Conservation (phyloP, 2,329 filamentous ascomycete genomes). For the Daldinia eschscholtzii region DNA sequence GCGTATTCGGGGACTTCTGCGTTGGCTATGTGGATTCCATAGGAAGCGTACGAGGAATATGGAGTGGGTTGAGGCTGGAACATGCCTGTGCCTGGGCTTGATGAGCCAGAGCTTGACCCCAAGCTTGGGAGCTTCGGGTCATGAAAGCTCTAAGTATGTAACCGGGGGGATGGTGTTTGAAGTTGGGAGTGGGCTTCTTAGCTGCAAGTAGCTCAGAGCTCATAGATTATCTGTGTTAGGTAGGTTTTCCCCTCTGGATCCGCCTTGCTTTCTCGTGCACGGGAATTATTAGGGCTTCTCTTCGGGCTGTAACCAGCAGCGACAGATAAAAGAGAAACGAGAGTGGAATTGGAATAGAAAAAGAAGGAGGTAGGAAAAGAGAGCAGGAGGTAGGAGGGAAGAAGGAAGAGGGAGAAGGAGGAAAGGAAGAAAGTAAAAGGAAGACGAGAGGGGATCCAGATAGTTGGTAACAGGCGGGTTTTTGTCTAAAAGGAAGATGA, state of each 20-base stretch:
- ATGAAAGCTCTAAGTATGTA: constrained; percentile 43
- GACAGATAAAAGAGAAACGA: constrained; percentile 33
- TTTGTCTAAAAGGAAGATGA: constrained; percentile 49
- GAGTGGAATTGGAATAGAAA: constrained; percentile 19
- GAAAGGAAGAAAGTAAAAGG: constrained; percentile 34
- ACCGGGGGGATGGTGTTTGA: constrained; percentile 18
- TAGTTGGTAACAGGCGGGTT: constrained; percentile 50
- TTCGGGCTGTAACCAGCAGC: constrained; percentile 45
- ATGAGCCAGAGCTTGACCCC: constrained; percentile 43
- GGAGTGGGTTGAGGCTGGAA: constrained; percentile 67
- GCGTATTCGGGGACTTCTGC: constrained; percentile 49
- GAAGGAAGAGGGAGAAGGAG: constrained; percentile 28
- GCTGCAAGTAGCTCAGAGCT: constrained; percentile 24
- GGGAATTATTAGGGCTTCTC: constrained; percentile 37
- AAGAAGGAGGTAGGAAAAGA: constrained; percentile 19
- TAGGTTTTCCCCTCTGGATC: constrained; percentile 1
- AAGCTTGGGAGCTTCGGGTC: constrained; percentile 42
- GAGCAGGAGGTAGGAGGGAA: constrained; percentile 32
- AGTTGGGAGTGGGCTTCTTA: constrained; percentile 20
- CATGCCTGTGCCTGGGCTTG: constrained; percentile 58
- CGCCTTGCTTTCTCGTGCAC: constrained; percentile 26
- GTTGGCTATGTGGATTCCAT: constrained; percentile 56
- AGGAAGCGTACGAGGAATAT: constrained; percentile 58
- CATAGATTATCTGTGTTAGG: constrained; percentile 22
- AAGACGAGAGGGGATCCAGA: constrained; percentile 48